A percentile compares a stretch with the other conserved stretches of the same genome.
Conservation (phyloP, 2,329 filamentous ascomycete genomes). For the Claviceps lovelessii region DNA sequence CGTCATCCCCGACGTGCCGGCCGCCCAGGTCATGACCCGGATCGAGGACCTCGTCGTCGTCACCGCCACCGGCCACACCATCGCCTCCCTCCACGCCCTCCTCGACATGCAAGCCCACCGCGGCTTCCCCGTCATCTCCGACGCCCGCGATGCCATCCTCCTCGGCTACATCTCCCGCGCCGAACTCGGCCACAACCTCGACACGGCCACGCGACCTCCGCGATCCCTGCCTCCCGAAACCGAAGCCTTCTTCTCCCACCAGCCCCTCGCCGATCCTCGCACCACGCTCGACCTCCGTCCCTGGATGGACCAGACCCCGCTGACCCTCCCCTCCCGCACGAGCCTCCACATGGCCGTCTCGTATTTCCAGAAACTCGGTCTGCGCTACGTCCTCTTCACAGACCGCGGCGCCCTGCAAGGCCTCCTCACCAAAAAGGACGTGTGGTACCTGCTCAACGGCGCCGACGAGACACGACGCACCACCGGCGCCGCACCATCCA, state of each 20-base stretch:
- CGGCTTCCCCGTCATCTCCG: constrained; percentile 80
- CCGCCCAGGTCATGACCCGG: constrained; percentile 81
- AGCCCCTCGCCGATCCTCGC: constrained; percentile 63
- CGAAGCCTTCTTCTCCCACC: constrained; percentile 72
- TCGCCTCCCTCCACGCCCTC: constrained; percentile 56
- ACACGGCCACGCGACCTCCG: constrained; percentile 36
- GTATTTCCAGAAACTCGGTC: constrained; percentile 88
- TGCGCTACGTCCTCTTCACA: constrained; percentile 79
- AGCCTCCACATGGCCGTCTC: constrained; percentile 72
- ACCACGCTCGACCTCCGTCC: constrained; percentile 75
- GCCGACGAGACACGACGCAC: constrained; percentile 46
- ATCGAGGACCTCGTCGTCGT: constrained; percentile 83
- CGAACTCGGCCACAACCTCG: constrained; percentile 70
- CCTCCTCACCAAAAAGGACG: constrained; percentile 90
- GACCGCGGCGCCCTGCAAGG: constrained; percentile 72
- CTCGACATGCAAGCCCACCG: constrained; percentile 65
- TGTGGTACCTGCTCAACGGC: constrained; percentile 83
- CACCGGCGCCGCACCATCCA: constrained; percentile 15
- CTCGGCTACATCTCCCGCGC: constrained; percentile 89
- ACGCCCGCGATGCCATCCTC: constrained; percentile 61
- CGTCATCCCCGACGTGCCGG: constrained; percentile 65
- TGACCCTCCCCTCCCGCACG: constrained; percentile 67
- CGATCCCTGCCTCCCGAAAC: constrained; percentile 53
- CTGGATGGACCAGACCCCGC: constrained; percentile 98
- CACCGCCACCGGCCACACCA: constrained; percentile 75